Percentiles rank a stretch among this genome's conserved stretches.
These are phyloP conservation scores for Russula brevipes DNA, from an alignment of 768 basidiomycete genomes.

Conservation along the genomic window DNA sequence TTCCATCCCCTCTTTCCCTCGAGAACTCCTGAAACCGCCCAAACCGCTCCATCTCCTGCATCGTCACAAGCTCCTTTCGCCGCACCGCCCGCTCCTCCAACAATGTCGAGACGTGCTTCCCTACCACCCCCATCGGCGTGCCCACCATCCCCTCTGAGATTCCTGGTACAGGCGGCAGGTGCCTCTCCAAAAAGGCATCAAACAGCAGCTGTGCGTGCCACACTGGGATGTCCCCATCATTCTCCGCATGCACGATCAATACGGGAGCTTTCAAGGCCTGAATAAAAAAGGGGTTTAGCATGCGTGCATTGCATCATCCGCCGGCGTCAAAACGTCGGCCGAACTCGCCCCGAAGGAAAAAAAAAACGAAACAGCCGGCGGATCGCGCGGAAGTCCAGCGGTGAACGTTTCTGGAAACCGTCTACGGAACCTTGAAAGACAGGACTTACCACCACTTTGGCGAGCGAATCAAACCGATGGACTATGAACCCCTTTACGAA, in stretches of 20 bases:
- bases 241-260: constrained; percentile 66
- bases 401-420: neutral
- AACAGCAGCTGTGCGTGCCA: constrained; percentile 66
- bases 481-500: constrained; percentile 50
- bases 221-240: constrained; percentile 71
- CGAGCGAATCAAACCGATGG: constrained; percentile 61
- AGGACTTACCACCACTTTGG: constrained; percentile 50
- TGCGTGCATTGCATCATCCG: neutral
- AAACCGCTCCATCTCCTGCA: constrained; percentile 42
- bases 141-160: constrained; percentile 32
- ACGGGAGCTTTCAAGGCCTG: constrained; percentile 66
- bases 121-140: constrained; percentile 40
- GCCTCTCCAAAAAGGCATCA: constrained; percentile 56
- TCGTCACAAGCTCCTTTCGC: constrained; percentile 44
- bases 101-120: constrained; percentile 35
- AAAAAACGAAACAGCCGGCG: neutral
- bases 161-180: constrained; percentile 43
- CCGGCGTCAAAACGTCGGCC: neutral
- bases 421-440: constrained; percentile 2
- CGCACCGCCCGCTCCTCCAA: constrained; percentile 37
- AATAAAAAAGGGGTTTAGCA: neutral
- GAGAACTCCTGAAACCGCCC: constrained; percentile 52
- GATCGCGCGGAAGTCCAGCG: neutral
- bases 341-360: neutral
- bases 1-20: constrained; percentile 34